Conservation (phyloP, 1,284 basidiomycete genomes). For the Apiotrichum gamsii region DNA sequence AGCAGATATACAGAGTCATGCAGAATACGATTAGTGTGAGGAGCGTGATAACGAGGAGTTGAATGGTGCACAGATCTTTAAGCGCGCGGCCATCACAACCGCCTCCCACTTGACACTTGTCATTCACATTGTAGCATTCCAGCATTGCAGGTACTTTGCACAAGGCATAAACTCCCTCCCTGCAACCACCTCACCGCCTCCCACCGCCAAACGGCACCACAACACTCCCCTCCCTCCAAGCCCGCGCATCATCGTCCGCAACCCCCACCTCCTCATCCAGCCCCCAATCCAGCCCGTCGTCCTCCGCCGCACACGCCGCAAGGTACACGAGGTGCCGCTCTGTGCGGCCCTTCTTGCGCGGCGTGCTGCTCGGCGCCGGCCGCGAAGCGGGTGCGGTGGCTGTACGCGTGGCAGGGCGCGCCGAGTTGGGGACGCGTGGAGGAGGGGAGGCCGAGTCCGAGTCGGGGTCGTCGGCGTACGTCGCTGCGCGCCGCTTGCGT, state of each 20-base stretch:
- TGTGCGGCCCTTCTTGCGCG: conserved; percentile 13
- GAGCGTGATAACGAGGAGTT: too few species aligned
- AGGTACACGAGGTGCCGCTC: conserved; percentile 16
- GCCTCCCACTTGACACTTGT: too few species aligned
- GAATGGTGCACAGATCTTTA: too few species aligned
- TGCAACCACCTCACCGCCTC: too few species aligned
- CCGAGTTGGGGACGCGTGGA: not conserved
- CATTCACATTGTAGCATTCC: too few species aligned
- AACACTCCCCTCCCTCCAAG: conserved; percentile 33
- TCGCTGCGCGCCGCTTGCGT: not conserved
- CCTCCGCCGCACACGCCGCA: conserved; percentile 20
- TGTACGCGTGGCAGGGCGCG: not conserved
- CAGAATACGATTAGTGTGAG: too few species aligned
- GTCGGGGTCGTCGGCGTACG: not conserved
- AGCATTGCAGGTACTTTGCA: too few species aligned
- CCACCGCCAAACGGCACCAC: conserved; percentile 3
- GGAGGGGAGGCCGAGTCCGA: not conserved
- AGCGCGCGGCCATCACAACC: too few species aligned
- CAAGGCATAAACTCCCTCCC: too few species aligned
- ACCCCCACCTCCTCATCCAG: conserved; percentile 34
- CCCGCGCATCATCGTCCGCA: conserved; percentile 27
- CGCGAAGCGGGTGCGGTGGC: too few species aligned
- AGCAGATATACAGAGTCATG: too few species aligned
- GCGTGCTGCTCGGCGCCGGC: not conserved
- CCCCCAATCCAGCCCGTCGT: conserved; percentile 35